Percentiles rank a stretch among this genome's conserved stretches.
phyloP scores from a whole-genome alignment of 2,329 filamentous ascomycete species.

The Colletotrichum neosansevieriae region DNA sequence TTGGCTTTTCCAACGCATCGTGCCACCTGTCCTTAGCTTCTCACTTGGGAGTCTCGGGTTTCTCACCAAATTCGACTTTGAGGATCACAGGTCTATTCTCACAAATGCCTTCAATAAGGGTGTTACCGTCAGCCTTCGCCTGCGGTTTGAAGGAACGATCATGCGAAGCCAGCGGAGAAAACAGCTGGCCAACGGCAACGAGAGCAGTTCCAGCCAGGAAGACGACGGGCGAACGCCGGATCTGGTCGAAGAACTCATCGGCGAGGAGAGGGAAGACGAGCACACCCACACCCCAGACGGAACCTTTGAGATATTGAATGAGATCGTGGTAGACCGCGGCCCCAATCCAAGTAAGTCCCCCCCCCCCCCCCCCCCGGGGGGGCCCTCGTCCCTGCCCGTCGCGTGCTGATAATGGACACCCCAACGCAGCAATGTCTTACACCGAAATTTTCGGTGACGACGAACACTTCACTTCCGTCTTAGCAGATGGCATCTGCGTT shows the following conservation, averaged over 20 bases:
- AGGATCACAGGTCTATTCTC: slow-evolving; percentile 76
- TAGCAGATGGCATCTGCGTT: slow-evolving; percentile 93
- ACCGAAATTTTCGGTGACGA: slow-evolving; percentile 95
- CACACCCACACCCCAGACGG: slow-evolving; percentile 87
- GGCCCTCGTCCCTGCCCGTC: background rate
- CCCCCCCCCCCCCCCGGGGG: slow-evolving; percentile 12
- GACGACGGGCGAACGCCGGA: slow-evolving; percentile 65
- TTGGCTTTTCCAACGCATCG: slow-evolving; percentile 96
- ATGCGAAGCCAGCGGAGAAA: slow-evolving; percentile 79
- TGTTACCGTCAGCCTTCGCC: slow-evolving; percentile 86
- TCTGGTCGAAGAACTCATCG: slow-evolving; percentile 90
- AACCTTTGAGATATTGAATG: slow-evolving; percentile 92
- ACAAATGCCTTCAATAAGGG: slow-evolving; percentile 81
- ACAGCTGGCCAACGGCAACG: slow-evolving; percentile 43
- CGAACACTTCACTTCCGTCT: slow-evolving; percentile 92
- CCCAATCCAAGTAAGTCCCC: slow-evolving; percentile 83
- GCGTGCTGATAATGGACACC: slow-evolving; percentile 5
- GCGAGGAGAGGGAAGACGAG: slow-evolving; percentile 85
- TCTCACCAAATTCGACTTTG: slow-evolving; percentile 95
- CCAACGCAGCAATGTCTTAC: slow-evolving; percentile 80
- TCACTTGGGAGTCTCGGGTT: slow-evolving; percentile 93
- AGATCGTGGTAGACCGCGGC: slow-evolving; percentile 94
- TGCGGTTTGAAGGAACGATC: slow-evolving; percentile 92
- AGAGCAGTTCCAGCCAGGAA: slow-evolving; percentile 48
- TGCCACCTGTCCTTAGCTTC: slow-evolving; percentile 93